Evolutionary conservation across 768 basidiomycete genomes (phyloP).

Genomic region (Podaxis rugospora): DNA sequence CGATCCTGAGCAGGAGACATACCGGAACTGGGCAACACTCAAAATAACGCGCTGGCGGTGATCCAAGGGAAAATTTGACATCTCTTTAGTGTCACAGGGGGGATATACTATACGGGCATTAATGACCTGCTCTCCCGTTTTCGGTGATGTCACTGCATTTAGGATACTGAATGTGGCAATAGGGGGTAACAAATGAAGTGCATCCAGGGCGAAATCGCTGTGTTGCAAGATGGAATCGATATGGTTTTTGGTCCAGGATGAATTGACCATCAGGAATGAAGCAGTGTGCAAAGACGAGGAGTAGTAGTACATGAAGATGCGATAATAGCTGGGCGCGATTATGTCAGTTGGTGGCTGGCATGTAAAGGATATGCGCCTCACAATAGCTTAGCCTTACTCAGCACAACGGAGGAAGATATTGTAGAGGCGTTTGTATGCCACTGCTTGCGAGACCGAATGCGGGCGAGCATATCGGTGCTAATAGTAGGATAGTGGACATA

Average conservation of each 20-base stretch:
- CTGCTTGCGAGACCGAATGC: constrained; percentile 56
- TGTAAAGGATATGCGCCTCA: constrained; percentile 25
- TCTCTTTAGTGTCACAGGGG: constrained; percentile 81
- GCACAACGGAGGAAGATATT: constrained; percentile 50
- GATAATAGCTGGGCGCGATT: constrained; percentile 69
- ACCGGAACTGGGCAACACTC: constrained; percentile 94
- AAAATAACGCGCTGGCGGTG: constrained; percentile 63
- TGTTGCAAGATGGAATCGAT: constrained; percentile 67
- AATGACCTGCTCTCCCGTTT: not conserved
- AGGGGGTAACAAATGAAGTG: constrained; percentile 42
- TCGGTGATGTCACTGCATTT: constrained; percentile 20
- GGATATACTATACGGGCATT: constrained; percentile 71
- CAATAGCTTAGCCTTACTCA: constrained; percentile 63
- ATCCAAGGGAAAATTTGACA: constrained; percentile 52
- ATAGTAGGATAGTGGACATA: constrained; percentile 98
- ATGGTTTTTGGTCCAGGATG: constrained; percentile 90
- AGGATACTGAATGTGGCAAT: constrained; percentile 27
- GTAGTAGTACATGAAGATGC: constrained; percentile 82
- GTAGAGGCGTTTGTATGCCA: constrained; percentile 59
- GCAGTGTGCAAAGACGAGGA: constrained; percentile 67
- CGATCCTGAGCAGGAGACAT: constrained; percentile 12
- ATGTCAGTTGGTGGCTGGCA: not conserved
- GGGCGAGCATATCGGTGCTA: constrained; percentile 87
- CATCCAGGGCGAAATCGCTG: constrained; percentile 44
- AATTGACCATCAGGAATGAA: constrained; percentile 88